Conservation (phyloP, 2,329 filamentous ascomycete genomes). For the Cyanodermella asteris region DNA sequence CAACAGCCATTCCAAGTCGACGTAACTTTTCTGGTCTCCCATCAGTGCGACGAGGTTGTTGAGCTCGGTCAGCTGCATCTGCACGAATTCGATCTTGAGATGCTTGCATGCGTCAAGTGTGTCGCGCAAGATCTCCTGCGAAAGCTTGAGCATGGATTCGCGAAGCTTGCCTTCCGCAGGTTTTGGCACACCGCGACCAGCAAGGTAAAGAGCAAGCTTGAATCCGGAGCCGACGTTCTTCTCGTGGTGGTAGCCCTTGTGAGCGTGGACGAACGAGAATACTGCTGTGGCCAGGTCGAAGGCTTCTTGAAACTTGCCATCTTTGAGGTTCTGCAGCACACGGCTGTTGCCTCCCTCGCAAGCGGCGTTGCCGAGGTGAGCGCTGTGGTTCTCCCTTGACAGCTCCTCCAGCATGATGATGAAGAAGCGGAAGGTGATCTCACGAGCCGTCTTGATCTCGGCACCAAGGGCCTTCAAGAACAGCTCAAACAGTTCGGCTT, state of each 20-base stretch:
- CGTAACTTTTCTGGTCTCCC: slow-evolving; percentile 25
- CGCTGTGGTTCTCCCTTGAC: slow-evolving; percentile 11
- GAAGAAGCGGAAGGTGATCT: slow-evolving; percentile 9
- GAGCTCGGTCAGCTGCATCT: slow-evolving; percentile 19
- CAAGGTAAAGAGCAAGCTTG: slow-evolving; percentile 17
- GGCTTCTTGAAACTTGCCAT: slow-evolving; percentile 14
- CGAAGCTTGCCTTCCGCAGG: slow-evolving; percentile 17
- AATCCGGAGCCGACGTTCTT: slow-evolving; percentile 16
- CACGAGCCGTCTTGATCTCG: slow-evolving; percentile 5
- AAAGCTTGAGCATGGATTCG: slow-evolving; percentile 17
- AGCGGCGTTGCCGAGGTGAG: slow-evolving; percentile 13
- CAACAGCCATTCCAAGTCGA: slow-evolving; percentile 19
- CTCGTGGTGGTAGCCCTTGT: slow-evolving; percentile 11
- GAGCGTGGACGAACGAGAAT: slow-evolving; percentile 8
- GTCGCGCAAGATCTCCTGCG: slow-evolving; percentile 18
- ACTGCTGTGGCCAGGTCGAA: slow-evolving; percentile 11
- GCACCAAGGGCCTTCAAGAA: slow-evolving; percentile 15
- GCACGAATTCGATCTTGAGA: slow-evolving; percentile 22
- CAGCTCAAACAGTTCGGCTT: slow-evolving; percentile 14
- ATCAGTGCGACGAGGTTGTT: slow-evolving; percentile 24
- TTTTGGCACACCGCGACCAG: slow-evolving; percentile 17
- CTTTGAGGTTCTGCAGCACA: slow-evolving; percentile 13
- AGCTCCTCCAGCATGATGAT: slow-evolving; percentile 14
- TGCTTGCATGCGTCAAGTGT: slow-evolving; percentile 22
- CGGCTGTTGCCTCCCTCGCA: slow-evolving; percentile 12